Evolutionary conservation across 83 land plant species (phyloP).

Genomic region (Diphasiastrum complanatum): DNA sequence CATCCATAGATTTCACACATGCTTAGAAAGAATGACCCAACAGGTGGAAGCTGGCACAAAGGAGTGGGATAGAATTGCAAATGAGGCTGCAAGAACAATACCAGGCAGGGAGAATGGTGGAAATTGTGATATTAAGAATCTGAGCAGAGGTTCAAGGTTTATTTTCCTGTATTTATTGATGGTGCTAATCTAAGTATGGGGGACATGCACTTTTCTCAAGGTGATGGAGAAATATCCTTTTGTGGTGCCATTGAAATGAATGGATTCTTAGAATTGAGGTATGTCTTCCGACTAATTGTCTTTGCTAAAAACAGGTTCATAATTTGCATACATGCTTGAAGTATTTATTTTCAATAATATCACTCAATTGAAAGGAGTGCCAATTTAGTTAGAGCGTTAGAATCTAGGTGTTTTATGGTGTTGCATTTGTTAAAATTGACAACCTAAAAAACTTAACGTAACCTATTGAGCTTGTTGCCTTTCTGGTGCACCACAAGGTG

Average conservation of each 20-base stretch:
- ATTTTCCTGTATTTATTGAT: constrained; percentile 85
- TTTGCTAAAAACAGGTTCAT: no score
- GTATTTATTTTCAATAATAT: no score
- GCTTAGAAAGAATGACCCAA: background rate
- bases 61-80: constrained; percentile 67
- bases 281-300: constrained; percentile 18
- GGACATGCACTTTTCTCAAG: constrained; percentile 94
- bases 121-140: constrained; percentile 94
- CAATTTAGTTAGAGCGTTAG: no score
- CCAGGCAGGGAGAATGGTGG: constrained; percentile 97
- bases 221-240: constrained; percentile 95
- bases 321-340: no score
- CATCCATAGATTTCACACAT: background rate
- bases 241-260: constrained; percentile 97
- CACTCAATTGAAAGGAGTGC: no score
- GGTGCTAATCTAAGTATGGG: constrained; percentile 89
- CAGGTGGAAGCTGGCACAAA: constrained; percentile 39
- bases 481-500: constrained; percentile 35
- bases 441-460: background rate
- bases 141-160: constrained; percentile 87
- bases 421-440: background rate
- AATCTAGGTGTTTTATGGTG: background rate
- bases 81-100: constrained; percentile 81
- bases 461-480: background rate
- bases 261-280: constrained; percentile 89